phyloP scores from a whole-genome alignment of 495 filamentous ascomycete genomes.

The Podospora didyma region DNA sequence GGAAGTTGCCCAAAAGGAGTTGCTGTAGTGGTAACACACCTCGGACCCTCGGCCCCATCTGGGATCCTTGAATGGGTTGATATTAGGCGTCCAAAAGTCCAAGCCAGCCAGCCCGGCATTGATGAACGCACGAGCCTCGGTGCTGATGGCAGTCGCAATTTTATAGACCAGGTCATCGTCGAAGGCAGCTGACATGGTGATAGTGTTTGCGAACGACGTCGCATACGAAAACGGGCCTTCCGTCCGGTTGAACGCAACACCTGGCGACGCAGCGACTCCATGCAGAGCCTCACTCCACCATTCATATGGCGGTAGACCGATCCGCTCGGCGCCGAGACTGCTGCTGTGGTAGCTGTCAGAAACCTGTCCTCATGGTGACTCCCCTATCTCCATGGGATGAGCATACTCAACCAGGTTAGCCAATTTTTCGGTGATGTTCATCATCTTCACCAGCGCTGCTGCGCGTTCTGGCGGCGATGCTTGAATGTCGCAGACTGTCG shows the following conservation, averaged over 20 bases:
- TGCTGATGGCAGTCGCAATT: conserved; percentile 46
- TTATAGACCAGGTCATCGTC: conserved; percentile 40
- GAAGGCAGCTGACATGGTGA: conserved; percentile 41
- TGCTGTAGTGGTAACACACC: conserved; percentile 2
- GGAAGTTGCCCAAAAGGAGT: not conserved
- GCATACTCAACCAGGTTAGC: conserved; percentile 30
- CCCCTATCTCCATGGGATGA: not conserved
- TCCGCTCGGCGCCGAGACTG: conserved; percentile 31
- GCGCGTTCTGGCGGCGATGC: conserved; percentile 42
- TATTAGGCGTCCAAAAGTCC: conserved; percentile 34
- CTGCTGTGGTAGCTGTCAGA: conserved; percentile 15
- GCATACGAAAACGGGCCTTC: conserved; percentile 34
- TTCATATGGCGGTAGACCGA: conserved; percentile 41
- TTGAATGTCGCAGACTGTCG: conserved; percentile 47
- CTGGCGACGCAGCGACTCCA: conserved; percentile 35
- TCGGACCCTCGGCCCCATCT: conserved; percentile 34
- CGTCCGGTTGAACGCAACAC: conserved; percentile 25
- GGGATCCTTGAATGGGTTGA: conserved; percentile 34
- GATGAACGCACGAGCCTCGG: conserved; percentile 62
- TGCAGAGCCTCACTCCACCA: conserved; percentile 53
- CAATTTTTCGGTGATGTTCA: conserved; percentile 38
- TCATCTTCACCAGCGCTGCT: conserved; percentile 30
- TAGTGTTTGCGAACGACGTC: conserved; percentile 44
- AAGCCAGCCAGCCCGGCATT: conserved; percentile 57
- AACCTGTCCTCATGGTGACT: not conserved